Conservation (phyloP, 306 rosid species). For the peach (Prunus persica) region DNA sequence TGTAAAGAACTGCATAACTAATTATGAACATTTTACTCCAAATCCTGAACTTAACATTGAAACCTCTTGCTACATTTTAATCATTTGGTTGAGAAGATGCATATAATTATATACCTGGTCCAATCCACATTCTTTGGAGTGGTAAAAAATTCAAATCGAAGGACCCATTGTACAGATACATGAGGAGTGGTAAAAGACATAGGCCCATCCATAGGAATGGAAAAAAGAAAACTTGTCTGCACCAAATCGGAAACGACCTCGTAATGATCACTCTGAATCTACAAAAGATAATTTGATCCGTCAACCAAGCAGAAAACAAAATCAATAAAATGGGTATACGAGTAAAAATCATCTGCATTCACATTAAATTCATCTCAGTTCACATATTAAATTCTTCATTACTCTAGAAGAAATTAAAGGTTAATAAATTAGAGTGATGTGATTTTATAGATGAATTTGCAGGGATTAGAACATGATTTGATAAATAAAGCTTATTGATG, state of each 20-base stretch:
- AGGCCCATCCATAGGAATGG: conserved; percentile 97
- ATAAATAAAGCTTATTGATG: not conserved
- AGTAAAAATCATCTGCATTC: not conserved
- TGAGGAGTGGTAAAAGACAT: conserved; percentile 96
- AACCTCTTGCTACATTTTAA: not conserved
- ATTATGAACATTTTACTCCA: not conserved
- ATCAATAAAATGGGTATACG: conserved; percentile 12
- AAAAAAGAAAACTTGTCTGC: conserved; percentile 97
- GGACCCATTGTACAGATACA: conserved; percentile 92
- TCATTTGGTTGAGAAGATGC: not conserved
- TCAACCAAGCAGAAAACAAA: conserved; percentile 20
- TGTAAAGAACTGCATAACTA: not conserved
- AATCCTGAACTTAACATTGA: not conserved
- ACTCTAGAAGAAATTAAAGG: not conserved
- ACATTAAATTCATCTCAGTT: not conserved
- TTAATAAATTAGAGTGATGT: not conserved
- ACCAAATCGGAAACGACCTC: conserved; percentile 95
- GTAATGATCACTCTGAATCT: conserved; percentile 94
- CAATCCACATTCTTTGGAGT: conserved; percentile 86
- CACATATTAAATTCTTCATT: not conserved
- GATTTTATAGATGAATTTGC: not conserved
- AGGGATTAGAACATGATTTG: not conserved
- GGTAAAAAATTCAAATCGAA: conserved; percentile 91
- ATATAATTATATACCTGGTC: conserved; percentile 52
- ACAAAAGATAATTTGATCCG: conserved; percentile 20